Conservation (phyloP, 1,284 basidiomycete genomes). For the Trichosporon ovoides region DNA sequence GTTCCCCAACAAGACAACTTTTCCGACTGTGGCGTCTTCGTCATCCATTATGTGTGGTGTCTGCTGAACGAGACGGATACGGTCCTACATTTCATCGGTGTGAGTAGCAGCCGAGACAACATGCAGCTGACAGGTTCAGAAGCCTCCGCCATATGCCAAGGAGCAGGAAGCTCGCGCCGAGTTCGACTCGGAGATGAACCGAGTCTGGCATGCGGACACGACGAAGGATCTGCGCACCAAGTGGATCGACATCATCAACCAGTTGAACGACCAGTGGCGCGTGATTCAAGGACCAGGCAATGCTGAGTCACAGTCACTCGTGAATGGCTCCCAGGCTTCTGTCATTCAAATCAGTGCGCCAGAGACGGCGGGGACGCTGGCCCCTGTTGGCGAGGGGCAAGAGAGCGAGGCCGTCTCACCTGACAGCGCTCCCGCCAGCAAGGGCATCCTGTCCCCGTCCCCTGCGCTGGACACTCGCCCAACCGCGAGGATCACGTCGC, state of each 20-base stretch:
- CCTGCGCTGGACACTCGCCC: too few species aligned
- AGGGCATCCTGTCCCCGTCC: too few species aligned
- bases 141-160: conserved; percentile 21
- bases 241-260: conserved; percentile 20
- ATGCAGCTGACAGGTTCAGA: conserved; percentile 10
- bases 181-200: conserved; percentile 12
- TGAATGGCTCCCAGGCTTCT: conserved; percentile 1
- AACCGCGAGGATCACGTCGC: too few species aligned
- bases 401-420: not conserved
- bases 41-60: conserved; percentile 47
- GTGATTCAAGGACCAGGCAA: not conserved
- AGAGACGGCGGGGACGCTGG: not conserved
- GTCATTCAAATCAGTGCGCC: not conserved
- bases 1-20: conserved; percentile 53
- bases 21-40: conserved; percentile 53
- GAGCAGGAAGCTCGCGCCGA: conserved; percentile 2
- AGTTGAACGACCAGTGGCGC: conserved; percentile 13
- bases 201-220: conserved; percentile 17
- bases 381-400: not conserved
- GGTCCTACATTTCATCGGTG: conserved; percentile 38
- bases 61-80: conserved; percentile 36
- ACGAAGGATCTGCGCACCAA: conserved; percentile 18
- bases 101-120: conserved; percentile 17
- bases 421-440: not conserved
- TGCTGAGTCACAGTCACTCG: not conserved